A percentile compares a stretch with the other conserved stretches of the same genome.
phyloP scores from a whole-genome alignment of 371 early-diverging fungal genomes.

The Capillidium heterosporum region DNA sequence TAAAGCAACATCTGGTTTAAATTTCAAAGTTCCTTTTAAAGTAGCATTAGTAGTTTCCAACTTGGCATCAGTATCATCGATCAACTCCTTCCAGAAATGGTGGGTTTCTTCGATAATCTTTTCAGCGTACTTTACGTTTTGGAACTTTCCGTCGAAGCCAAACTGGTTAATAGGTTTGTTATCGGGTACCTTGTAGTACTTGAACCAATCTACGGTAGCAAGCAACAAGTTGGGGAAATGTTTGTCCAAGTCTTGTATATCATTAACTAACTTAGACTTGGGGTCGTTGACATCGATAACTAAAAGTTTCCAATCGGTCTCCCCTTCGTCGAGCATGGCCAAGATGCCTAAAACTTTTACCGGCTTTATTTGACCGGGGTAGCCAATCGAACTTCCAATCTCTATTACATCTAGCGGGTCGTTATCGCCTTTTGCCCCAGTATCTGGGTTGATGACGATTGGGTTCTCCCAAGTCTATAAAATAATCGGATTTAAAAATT shows the following conservation, averaged over 20 bases:
- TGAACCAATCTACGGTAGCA: conserved; percentile 96
- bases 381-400: conserved; percentile 81
- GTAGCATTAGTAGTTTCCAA: neutral
- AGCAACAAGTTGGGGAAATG: conserved; percentile 88
- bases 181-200: conserved; percentile 98
- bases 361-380: conserved; percentile 92
- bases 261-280: conserved; percentile 76
- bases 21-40: neutral
- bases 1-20: neutral
- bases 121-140: neutral
- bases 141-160: conserved; percentile 38
- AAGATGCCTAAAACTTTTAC: conserved; percentile 96
- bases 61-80: neutral
- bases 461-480: conserved; percentile 98
- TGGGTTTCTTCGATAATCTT: conserved; percentile 2
- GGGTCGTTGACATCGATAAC: conserved; percentile 93
- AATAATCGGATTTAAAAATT: neutral
- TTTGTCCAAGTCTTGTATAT: conserved; percentile 92
- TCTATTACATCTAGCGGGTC: conserved; percentile 98
- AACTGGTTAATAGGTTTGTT: conserved; percentile 97
- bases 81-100: neutral
- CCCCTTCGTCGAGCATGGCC: conserved; percentile 95
- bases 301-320: conserved; percentile 99
- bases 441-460: conserved; percentile 57
- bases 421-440: conserved; percentile 87